Base-by-base conservation (phyloP, 1,284 basidiomycete genomes). In the Ceratobasidium sp. region DNA sequence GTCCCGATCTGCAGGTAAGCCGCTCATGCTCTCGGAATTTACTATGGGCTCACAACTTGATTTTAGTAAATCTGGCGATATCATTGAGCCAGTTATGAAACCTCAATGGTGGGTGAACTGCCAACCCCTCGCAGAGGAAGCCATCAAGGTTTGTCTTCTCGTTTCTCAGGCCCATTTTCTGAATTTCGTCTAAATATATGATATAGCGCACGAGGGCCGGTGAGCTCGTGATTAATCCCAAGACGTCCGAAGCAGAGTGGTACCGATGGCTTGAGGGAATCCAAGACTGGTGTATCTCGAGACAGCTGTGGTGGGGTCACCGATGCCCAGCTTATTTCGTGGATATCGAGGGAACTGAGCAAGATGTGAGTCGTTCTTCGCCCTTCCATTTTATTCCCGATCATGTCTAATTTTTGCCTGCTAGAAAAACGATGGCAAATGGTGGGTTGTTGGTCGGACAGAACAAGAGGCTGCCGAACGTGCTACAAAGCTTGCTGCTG, bases 91-190 rank as follows among this genome's bases (percentile, higher is more conserved):
- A 6, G 88, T 99, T 50, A 89, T 99, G 83, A 99, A 99, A 86
- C 98, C 98, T 0, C 98, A 99, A 84, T 99, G 98, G 98, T 99
- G 97, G 97, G 94, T 99, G 67, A 92, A 93, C 85, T 98, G 96
- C 88, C 92, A 95, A 84, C 94, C 94, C 1, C 88, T 99, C 74
- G 96, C 97, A 0, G 93, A 96, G 79, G 95, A 96, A 81, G 95
- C 94, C 18, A 89, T 98, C 83, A 92, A 92, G 87, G 95, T 94
- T 78, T 35, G 81, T 14, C 30, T 52, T 27, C 77, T 30, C 68
- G 38, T 44, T 14, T 48, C 55, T 59, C 41, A 23, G n/a, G n/a
- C 79, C 35, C 48, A 16, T 62, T 18, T 44, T 41, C 46, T 44
- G 20, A 50, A 52, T 20, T 44, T 50, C 27, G 30, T 54, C 48